Evolutionary conservation across 495 filamentous ascomycete genomes (phyloP).

Genomic region (Tetracladium setigerum): DNA sequence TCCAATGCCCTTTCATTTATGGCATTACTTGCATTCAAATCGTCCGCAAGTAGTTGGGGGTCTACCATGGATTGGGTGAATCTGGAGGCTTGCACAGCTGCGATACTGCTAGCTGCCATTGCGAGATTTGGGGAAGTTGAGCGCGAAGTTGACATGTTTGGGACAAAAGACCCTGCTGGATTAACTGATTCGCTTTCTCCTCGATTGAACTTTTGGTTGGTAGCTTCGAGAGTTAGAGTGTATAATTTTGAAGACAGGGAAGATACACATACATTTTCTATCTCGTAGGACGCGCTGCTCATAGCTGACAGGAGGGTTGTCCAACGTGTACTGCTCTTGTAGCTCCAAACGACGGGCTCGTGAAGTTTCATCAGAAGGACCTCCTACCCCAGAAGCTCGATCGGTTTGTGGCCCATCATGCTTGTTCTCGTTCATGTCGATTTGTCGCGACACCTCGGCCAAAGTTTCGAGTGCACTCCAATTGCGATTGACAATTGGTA

Average conservation of each 20-base stretch:
- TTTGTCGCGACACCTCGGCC: constrained; percentile 73
- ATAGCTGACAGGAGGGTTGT: constrained; percentile 34
- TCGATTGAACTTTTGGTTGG: constrained; percentile 5
- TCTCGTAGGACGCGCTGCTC: constrained; percentile 27
- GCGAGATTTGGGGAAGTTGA: constrained; percentile 14
- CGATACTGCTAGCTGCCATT: constrained; percentile 19
- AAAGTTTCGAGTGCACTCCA: constrained; percentile 74
- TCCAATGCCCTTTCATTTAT: constrained; percentile 21
- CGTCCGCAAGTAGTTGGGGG: constrained; percentile 35
- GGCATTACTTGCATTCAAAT: constrained; percentile 12
- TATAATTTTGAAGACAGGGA: neutral
- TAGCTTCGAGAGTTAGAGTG: neutral
- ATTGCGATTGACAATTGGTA: constrained; percentile 41
- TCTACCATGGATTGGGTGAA: constrained; percentile 40
- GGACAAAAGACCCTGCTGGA: constrained; percentile 1
- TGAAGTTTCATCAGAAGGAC: constrained; percentile 4
- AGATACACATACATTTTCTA: constrained; percentile 25
- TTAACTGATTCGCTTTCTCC: constrained; percentile 12
- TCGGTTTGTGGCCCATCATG: constrained; percentile 30
- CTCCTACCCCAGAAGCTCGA: constrained; percentile 8
- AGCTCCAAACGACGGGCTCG: constrained; percentile 31
- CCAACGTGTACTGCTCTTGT: constrained; percentile 41
- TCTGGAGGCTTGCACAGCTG: constrained; percentile 40
- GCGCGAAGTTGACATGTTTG: constrained; percentile 6
- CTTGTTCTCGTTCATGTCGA: constrained; percentile 43